Percentiles rank a stretch among this genome's conserved stretches.
These are phyloP conservation scores for Neltuma alba DNA, from an alignment of 306 rosid species.

Conservation along the genomic window DNA sequence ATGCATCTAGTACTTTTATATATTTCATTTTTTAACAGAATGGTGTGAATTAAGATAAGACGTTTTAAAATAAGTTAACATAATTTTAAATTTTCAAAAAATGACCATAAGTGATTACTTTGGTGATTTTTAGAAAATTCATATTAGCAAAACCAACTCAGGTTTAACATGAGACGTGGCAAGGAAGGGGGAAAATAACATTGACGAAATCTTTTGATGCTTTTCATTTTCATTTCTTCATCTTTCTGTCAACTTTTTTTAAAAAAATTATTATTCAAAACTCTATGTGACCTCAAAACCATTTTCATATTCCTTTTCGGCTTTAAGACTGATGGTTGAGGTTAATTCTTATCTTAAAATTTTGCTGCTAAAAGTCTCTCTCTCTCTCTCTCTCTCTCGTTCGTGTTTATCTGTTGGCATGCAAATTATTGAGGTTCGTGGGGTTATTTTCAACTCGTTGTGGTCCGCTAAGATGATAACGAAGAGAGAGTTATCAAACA, in stretches of 20 bases:
- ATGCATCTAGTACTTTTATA: background rate
- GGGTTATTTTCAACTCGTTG: conserved; percentile 42
- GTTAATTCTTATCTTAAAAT: conserved; percentile 24
- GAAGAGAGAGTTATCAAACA: conserved; percentile 39
- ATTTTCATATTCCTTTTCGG: conserved; percentile 21
- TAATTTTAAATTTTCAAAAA: background rate
- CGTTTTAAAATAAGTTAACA: background rate
- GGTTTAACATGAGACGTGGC: conserved; percentile 37
- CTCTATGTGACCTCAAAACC: background rate
- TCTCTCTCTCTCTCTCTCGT: background rate
- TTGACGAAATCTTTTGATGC: conserved; percentile 19
- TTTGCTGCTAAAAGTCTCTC: conserved; percentile 21
- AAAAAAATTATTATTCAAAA: background rate
- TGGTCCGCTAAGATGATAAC: conserved; percentile 50
- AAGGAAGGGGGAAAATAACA: conserved; percentile 21
- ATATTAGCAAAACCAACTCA: background rate
- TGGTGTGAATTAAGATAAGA: too few relatives aligned
- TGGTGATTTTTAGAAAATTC: background rate
- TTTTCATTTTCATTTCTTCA: background rate
- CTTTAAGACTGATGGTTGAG: conserved; percentile 31
- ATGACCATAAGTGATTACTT: background rate
- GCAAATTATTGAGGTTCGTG: conserved; percentile 39
- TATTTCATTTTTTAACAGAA: too few relatives aligned
- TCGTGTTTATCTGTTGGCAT: background rate
- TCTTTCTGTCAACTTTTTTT: background rate